Evolutionary conservation across 495 filamentous ascomycete genomes (phyloP), one percentile per base, ranked within the genome.

Genomic region (Cercophora scortea): DNA sequence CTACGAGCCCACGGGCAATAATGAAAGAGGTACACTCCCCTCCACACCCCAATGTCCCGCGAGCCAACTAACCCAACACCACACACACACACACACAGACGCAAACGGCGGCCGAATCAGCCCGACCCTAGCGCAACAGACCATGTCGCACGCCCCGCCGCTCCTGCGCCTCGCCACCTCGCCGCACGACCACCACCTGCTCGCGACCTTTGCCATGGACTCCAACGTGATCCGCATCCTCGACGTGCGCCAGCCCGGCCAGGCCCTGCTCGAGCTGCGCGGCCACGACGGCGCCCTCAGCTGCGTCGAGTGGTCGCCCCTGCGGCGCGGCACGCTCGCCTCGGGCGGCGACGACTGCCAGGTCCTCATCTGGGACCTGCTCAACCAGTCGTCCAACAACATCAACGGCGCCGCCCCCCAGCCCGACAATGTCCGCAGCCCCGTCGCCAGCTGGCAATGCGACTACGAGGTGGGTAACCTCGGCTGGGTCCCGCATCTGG

Each of bases 391-490:
- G 8, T 72, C 79, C 34, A 77, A 76, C 32, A 76, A 76, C 32
- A 74, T 72, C 16, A 79, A 78, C 49, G 57, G 47, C 3, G 44
- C 73, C 36, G 67, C 71, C 12, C 69, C 71, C 1, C 69, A 69
- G 6, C 60, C 74, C n/a, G 82, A 81, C 33, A 82, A 81, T 52
- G 71, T 71, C 13, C 68, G 86, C 49, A 85, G 79, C 11, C 92
- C 92, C 0, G 80, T 88, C 4, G 88, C 88, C 6, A 84, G 79
- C 52, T 99, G 94, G 94, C 82, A 87, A 61, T 96, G 93, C 61
- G 93, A 97, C 53, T 95, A 95, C 58, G 93, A 99, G 71, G 87
- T 99, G 19, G 87, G 85, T 9, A 97, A 96, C 67, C 78, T 97
- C 34, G 91, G 87, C 61, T 99, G 93, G 93, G 88, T 88, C 13